Conservation (phyloP, 345 rosid species). For the Alliaria petiolata region DNA sequence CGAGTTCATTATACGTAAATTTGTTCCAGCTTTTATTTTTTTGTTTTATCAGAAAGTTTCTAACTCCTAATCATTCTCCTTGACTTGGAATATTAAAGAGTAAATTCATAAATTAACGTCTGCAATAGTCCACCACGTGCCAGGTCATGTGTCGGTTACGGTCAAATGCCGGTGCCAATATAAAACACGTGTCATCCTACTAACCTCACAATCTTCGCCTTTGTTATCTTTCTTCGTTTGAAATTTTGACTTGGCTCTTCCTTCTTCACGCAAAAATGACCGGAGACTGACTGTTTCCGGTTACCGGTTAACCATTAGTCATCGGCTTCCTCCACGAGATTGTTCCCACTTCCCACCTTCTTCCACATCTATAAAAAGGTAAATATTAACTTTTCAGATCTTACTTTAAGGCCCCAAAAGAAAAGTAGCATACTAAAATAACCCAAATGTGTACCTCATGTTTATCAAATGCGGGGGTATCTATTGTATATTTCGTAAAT, state of each 20-base stretch:
- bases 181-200: constrained; percentile 40
- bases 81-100: not conserved
- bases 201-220: not conserved
- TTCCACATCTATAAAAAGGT: not conserved
- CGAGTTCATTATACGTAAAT: not conserved
- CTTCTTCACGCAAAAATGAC: constrained; percentile 13
- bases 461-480: not conserved
- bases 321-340: constrained; percentile 19
- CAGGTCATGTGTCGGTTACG: constrained; percentile 49
- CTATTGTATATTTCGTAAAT: not conserved
- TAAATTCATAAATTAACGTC: not conserved
- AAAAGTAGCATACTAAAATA: not conserved
- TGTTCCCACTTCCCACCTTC: not conserved
- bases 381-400: not conserved
- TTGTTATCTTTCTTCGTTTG: constrained; percentile 26
- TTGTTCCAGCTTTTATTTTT: not conserved
- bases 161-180: constrained; percentile 81
- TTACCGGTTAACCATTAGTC: constrained; percentile 34
- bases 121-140: constrained; percentile 48
- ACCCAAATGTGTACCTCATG: not conserved
- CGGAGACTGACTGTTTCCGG: constrained; percentile 26
- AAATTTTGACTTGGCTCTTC: constrained; percentile 39
- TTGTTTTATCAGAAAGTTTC: not conserved
- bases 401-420: not conserved
- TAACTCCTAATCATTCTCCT: not conserved